Evolutionary conservation across 1,139 yeast genomes (phyloP), one percentile per base, ranked within the genome.

Genomic region (Debaryomyces udenii): DNA sequence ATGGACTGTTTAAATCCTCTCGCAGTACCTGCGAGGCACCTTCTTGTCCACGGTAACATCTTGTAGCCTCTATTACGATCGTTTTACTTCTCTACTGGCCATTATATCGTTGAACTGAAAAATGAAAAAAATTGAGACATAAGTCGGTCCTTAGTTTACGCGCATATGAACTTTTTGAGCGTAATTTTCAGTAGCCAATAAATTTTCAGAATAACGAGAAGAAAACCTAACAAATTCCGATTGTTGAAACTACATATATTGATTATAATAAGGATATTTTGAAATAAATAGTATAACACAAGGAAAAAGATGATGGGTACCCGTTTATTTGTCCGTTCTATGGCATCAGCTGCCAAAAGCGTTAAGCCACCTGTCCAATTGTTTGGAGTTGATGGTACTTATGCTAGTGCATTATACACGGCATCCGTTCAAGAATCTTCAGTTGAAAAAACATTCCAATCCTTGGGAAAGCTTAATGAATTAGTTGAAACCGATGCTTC

Each of bases 311-410:
- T 53, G 59, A 78, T 80, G 82, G 78, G 80, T 54, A 72, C 83
- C 57, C 85, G 87, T 76, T 75, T 78, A 57, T 82, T 83, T 67
- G 64, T 74, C 65, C 86, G 93, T 74, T 70, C 85, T 47, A 68
- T 88, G 74, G 86, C 89, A 53, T 70, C 87, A 45, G 78, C 86
- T 53, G 64, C 80, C 56, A 74, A 76, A 59, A 57, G 76, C 45
- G 77, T 79, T 59, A 83, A 83, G 68, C 94, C 96, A 47, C 98
- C 98, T 45, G 86, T 91, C 51, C 96, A 90, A 78, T 80, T 93
- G 66, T 91, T 81, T 61, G 99, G 99, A 51, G 74, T 93, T 53
- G 97, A 91, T 56, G 99, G 98, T 63, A 90, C 98, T 50, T 93
- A 93, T 66, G 99, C 99, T 57, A 80, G 89, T 48, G 97, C 99